phyloP scores from a whole-genome alignment of 768 basidiomycete species.

The Lanmaoa pseudosensibilis region DNA sequence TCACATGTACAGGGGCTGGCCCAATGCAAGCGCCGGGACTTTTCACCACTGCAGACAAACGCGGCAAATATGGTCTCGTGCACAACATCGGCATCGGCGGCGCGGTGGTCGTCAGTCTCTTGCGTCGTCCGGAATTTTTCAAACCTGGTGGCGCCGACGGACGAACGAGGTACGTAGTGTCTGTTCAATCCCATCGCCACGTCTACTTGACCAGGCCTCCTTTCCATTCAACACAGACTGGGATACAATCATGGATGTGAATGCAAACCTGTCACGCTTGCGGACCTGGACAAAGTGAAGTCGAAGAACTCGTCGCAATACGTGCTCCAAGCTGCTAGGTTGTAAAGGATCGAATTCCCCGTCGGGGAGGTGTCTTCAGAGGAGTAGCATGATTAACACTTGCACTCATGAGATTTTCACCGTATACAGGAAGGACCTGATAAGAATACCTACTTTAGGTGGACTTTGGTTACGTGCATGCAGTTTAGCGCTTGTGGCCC shows the following conservation, averaged over 20 bases:
- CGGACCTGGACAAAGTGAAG: slow-evolving; percentile 76
- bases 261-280: slow-evolving; percentile 57
- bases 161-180: slow-evolving; percentile 49
- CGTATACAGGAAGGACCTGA: background rate
- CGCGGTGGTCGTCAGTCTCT: slow-evolving; percentile 72
- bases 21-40: slow-evolving; percentile 79
- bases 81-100: slow-evolving; percentile 86
- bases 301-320: slow-evolving; percentile 56
- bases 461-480: background rate
- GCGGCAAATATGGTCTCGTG: slow-evolving; percentile 77
- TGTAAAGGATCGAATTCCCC: slow-evolving; percentile 29
- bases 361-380: background rate
- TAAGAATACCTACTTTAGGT: background rate
- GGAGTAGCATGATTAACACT: background rate
- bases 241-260: slow-evolving; percentile 82
- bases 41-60: slow-evolving; percentile 58
- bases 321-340: slow-evolving; percentile 40
- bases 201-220: background rate
- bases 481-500: background rate
- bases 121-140: slow-evolving; percentile 78
- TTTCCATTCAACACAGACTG: slow-evolving; percentile 42
- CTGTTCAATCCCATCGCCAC: background rate
- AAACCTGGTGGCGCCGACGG: slow-evolving; percentile 67
- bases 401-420: background rate
- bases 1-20: slow-evolving; percentile 60